phyloP scores from a whole-genome alignment of 306 rosid species.

The Argentina anserina region DNA sequence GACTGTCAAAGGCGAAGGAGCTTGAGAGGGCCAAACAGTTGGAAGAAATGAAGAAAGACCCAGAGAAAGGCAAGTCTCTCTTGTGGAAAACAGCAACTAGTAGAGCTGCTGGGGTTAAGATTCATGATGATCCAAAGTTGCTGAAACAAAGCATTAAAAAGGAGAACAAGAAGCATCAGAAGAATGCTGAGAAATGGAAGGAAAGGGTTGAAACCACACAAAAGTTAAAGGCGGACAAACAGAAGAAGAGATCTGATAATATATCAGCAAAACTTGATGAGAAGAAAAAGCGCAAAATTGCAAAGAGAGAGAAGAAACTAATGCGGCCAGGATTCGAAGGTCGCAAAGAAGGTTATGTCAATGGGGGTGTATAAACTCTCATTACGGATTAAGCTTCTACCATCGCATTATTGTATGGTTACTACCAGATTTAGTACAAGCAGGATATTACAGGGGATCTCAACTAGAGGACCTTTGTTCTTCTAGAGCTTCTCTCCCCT shows the following conservation, averaged over 20 bases:
- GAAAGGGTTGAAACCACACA: constrained; percentile 59
- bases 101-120: constrained; percentile 77
- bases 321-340: constrained; percentile 90
- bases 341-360: constrained; percentile 72
- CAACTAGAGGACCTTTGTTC: neutral
- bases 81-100: constrained; percentile 74
- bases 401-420: neutral
- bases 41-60: constrained; percentile 69
- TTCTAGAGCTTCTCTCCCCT: neutral
- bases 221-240: constrained; percentile 68
- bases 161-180: constrained; percentile 68
- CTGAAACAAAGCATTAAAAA: constrained; percentile 51
- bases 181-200: constrained; percentile 72
- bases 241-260: constrained; percentile 68
- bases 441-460: neutral
- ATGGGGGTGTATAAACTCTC: constrained; percentile 21
- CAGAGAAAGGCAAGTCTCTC: constrained; percentile 59
- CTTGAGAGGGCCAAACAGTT: constrained; percentile 71
- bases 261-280: constrained; percentile 56
- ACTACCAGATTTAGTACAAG: neutral
- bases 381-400: neutral
- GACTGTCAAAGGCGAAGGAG: constrained; percentile 56
- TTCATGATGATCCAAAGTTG: constrained; percentile 77
- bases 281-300: constrained; percentile 67
- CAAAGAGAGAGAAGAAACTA: constrained; percentile 85